Percentiles rank a stretch among this genome's conserved stretches.
These are phyloP conservation scores for Blastocystis sp. DNA, from an alignment of 352 stramenopile genomes.

Conservation along the genomic window DNA sequence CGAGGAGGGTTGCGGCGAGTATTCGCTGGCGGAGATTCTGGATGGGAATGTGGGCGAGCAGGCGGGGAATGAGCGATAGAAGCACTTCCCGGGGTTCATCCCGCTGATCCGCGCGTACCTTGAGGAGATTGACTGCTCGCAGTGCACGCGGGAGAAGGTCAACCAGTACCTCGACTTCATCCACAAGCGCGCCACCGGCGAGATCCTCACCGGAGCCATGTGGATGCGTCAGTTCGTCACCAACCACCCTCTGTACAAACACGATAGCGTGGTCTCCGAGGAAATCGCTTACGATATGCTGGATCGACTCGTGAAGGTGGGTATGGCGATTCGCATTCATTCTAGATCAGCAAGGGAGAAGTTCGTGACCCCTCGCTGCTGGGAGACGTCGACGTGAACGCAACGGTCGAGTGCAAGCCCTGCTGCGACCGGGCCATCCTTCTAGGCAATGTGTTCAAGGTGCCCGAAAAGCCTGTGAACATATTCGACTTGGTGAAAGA, in stretches of 20 bases:
- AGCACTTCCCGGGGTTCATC: conserved; percentile 73
- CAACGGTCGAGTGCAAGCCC: not conserved
- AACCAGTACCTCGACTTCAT: conserved; percentile 67
- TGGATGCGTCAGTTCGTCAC: conserved; percentile 80
- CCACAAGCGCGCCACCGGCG: conserved; percentile 72
- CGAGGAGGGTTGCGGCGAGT: not conserved
- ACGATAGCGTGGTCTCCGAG: conserved; percentile 68
- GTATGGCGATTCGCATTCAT: not conserved
- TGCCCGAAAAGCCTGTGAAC: not conserved
- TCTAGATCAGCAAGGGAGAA: conserved; percentile 28
- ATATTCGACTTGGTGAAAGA: conserved; percentile 21
- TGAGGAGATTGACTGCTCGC: conserved; percentile 79
- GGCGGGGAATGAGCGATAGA: not conserved
- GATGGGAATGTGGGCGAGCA: not conserved
- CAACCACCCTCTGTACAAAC: conserved; percentile 74
- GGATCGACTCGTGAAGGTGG: not conserved
- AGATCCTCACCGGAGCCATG: conserved; percentile 73
- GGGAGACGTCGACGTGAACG: not conserved
- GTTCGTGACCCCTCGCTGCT: not conserved
- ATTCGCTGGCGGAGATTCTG: conserved; percentile 37
- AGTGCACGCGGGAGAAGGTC: conserved; percentile 66
- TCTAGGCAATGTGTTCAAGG: conserved; percentile 37
- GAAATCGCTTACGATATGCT: conserved; percentile 59
- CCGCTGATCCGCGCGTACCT: conserved; percentile 80
- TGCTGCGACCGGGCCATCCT: conserved; percentile 16